phyloP scores from a whole-genome alignment of 2,329 filamentous ascomycete genomes.

The Fusarium liriodendri region DNA sequence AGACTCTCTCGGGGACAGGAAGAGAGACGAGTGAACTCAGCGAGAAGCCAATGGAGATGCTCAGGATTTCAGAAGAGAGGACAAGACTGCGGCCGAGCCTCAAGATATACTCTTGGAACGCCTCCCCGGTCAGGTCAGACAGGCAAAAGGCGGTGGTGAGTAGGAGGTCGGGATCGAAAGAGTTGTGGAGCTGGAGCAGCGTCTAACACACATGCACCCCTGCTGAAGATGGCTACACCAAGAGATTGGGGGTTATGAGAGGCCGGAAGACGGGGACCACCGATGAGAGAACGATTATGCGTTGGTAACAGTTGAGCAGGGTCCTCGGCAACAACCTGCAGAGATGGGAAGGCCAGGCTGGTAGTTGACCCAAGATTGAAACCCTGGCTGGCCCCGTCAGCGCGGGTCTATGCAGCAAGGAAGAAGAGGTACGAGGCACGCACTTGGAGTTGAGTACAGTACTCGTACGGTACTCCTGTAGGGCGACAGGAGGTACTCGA shows the following conservation, averaged over 20 bases:
- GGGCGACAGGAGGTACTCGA: neutral
- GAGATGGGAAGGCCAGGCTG: conserved; percentile 16
- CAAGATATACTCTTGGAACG: conserved; percentile 38
- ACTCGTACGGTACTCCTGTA: conserved; percentile 9
- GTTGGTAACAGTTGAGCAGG: conserved; percentile 22
- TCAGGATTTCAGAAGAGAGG: conserved; percentile 14
- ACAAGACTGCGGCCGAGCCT: conserved; percentile 18
- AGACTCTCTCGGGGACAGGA: conserved; percentile 12
- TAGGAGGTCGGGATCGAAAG: conserved; percentile 41
- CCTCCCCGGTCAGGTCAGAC: conserved; percentile 39
- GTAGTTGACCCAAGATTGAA: conserved; percentile 34
- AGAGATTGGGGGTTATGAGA: conserved; percentile 28
- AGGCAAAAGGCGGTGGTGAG: conserved; percentile 43
- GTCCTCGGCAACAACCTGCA: conserved; percentile 17
- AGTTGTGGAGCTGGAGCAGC: conserved; percentile 37
- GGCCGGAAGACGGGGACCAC: conserved; percentile 9
- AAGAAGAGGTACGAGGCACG: conserved; percentile 18
- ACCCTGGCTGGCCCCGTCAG: conserved; percentile 35
- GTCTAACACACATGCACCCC: conserved; percentile 29
- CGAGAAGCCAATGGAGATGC: conserved; percentile 18
- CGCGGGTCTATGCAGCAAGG: conserved; percentile 36
- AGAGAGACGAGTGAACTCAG: conserved; percentile 7
- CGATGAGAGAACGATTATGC: conserved; percentile 2
- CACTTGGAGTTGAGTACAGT: conserved; percentile 4
- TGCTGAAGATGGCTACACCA: conserved; percentile 34